These are phyloP conservation scores for Botrytis aclada DNA, from an alignment of 2,329 filamentous ascomycete genomes.

Conservation along the genomic window DNA sequence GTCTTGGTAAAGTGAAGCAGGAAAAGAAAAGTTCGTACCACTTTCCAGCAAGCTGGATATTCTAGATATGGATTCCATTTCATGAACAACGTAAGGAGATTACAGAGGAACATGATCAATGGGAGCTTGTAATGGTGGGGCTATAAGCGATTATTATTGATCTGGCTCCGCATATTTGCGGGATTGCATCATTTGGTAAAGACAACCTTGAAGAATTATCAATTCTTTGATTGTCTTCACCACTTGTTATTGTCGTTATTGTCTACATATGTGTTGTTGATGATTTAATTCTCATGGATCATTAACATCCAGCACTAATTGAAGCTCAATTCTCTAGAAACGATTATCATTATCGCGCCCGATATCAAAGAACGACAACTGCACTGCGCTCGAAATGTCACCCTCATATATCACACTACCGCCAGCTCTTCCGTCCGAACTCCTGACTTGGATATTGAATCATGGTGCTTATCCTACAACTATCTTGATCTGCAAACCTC, in stretches of 20 bases:
- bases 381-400: constrained; percentile 23
- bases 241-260: not conserved
- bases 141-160: constrained; percentile 29
- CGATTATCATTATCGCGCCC: not conserved
- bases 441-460: constrained; percentile 63
- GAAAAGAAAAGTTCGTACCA: constrained; percentile 53
- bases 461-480: constrained; percentile 57
- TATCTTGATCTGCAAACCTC: constrained; percentile 67
- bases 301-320: constrained; percentile 34
- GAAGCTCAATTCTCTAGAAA: constrained; percentile 1
- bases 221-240: not conserved
- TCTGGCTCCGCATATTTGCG: constrained; percentile 17
- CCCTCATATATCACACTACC: constrained; percentile 46
- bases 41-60: constrained; percentile 94
- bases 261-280: not conserved
- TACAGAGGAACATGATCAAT: constrained; percentile 27
- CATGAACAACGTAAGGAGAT: constrained; percentile 41
- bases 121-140: constrained; percentile 31
- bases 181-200: constrained; percentile 14
- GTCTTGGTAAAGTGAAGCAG: not conserved
- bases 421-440: constrained; percentile 54
- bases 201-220: constrained; percentile 1
- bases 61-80: constrained; percentile 93
- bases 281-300: not conserved
- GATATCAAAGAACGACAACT: not conserved